Conservation (phyloP, 192 early-diverging fungal species). For the Hyaloraphidium curvatum region DNA sequence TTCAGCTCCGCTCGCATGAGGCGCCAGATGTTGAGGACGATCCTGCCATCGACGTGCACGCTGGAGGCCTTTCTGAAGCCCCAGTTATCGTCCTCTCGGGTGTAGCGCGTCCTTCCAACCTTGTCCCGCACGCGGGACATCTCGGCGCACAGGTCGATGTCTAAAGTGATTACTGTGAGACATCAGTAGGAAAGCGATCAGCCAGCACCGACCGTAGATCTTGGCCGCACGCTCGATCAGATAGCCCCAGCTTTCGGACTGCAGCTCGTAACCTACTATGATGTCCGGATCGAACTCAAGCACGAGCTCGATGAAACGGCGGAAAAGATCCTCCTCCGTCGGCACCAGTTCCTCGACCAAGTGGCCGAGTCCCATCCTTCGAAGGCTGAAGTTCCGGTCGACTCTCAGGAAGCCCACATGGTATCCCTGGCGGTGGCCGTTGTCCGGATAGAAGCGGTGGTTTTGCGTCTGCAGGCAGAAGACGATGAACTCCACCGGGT, state of each 20-base stretch:
- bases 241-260: slow-evolving; percentile 79
- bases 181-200: slow-evolving; percentile 3
- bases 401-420: neutral
- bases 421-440: neutral
- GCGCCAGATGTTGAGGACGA: slow-evolving; percentile 78
- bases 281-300: slow-evolving; percentile 63
- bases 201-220: slow-evolving; percentile 11
- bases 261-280: slow-evolving; percentile 69
- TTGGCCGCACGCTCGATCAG: slow-evolving; percentile 34
- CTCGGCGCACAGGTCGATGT: slow-evolving; percentile 17
- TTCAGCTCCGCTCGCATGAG: slow-evolving; percentile 57
- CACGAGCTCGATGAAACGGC: slow-evolving; percentile 28
- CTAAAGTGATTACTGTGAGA: neutral
- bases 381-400: neutral
- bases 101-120: neutral
- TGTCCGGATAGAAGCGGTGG: neutral
- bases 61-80: slow-evolving; percentile 38
- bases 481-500: slow-evolving; percentile 39
- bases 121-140: slow-evolving; percentile 24
- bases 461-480: slow-evolving; percentile 34
- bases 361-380: neutral
- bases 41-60: slow-evolving; percentile 47
- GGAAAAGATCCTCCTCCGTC: slow-evolving; percentile 39
- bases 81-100: slow-evolving; percentile 21
- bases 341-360: neutral